Percentiles rank a stretch among this genome's conserved stretches.
These are phyloP conservation scores for Neospora caninum DNA, from an alignment of 169 alveolate species.

Conservation along the genomic window DNA sequence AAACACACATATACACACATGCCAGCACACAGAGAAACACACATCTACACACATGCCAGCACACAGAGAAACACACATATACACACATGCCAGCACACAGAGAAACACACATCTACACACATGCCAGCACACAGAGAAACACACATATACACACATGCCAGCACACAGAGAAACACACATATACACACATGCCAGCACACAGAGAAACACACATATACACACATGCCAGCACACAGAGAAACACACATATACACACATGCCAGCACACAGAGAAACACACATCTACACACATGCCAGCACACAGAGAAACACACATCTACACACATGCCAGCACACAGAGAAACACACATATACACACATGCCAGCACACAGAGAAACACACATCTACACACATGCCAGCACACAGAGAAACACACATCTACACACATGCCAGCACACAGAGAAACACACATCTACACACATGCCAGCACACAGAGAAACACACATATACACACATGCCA, in stretches of 20 bases:
- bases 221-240: neutral
- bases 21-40: neutral
- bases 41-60: neutral
- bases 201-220: neutral
- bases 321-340: neutral
- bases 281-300: neutral
- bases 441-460: neutral
- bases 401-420: too few relatives aligned
- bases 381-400: neutral
- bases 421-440: neutral
- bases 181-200: too few relatives aligned
- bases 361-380: neutral
- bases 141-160: neutral
- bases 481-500: neutral
- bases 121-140: neutral
- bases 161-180: neutral
- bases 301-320: neutral
- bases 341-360: neutral
- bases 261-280: neutral
- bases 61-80: neutral
- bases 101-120: neutral
- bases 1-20: neutral
- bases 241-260: too few relatives aligned
- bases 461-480: neutral
- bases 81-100: neutral